Evolutionary conservation across 805 yeast genomes (phyloP).

Genomic region (Saccharomycopsis babjevae): DNA sequence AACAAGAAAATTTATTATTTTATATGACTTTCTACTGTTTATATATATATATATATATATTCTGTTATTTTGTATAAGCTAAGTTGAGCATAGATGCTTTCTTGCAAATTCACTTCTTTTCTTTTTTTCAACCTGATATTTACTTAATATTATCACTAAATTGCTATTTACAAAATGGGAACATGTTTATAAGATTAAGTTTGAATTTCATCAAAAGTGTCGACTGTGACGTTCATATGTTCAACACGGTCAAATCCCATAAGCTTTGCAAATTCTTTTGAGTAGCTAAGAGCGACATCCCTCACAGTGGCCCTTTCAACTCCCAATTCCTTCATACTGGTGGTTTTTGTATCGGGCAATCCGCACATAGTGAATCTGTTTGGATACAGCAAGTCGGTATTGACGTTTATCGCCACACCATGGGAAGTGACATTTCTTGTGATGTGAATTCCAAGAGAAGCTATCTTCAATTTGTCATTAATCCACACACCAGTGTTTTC

Average conservation of each 20-base stretch:
- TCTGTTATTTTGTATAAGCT: too few species aligned
- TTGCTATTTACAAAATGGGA: not conserved
- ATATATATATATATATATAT: too few species aligned
- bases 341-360: constrained; percentile 48
- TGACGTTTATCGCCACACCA: constrained; percentile 76
- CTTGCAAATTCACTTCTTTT: too few species aligned
- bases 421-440: constrained; percentile 79
- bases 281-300: constrained; percentile 37
- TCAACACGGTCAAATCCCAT: constrained; percentile 32
- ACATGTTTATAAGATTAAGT: not conserved
- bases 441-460: constrained; percentile 83
- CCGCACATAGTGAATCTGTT: constrained; percentile 82
- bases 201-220: constrained; percentile 19
- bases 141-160: not conserved
- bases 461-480: constrained; percentile 48
- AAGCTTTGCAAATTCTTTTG: constrained; percentile 32
- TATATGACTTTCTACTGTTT: too few species aligned
- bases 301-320: constrained; percentile 20
- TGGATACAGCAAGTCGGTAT: constrained; percentile 62
- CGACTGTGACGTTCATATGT: constrained; percentile 25
- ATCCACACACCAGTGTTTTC: constrained; percentile 89
- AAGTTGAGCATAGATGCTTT: too few species aligned
- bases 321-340: constrained; percentile 32
- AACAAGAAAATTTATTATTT: too few species aligned
- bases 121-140: too few species aligned